Evolutionary conservation across 306 rosid genomes (phyloP).

Genomic region (Ochetophila trinervis): DNA sequence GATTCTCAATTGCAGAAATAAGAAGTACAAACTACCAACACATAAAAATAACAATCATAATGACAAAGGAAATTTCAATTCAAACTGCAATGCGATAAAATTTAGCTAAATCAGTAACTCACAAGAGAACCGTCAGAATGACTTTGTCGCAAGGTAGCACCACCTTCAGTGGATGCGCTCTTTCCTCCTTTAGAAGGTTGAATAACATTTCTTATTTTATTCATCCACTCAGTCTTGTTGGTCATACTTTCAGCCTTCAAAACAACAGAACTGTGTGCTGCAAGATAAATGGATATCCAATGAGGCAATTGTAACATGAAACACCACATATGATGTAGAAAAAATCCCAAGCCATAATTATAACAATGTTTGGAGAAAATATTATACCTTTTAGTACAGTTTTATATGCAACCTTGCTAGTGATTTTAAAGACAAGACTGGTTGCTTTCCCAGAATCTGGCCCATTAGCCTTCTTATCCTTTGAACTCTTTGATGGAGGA

Average conservation of each 20-base stretch:
- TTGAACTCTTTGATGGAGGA: constrained; percentile 71
- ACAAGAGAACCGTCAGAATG: constrained; percentile 96
- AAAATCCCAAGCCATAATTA: neutral
- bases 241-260: constrained; percentile 83
- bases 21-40: neutral
- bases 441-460: constrained; percentile 68
- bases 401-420: constrained; percentile 85
- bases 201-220: constrained; percentile 73
- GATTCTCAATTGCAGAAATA: neutral
- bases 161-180: constrained; percentile 65
- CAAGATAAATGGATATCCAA: constrained; percentile 25
- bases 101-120: constrained; percentile 23
- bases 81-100: neutral
- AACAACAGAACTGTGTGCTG: constrained; percentile 82
- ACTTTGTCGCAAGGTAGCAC: constrained; percentile 67
- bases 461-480: constrained; percentile 84
- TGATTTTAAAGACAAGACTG: constrained; percentile 77
- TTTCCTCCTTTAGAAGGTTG: constrained; percentile 74
- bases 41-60: neutral
- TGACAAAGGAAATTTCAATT: neutral
- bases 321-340: neutral
- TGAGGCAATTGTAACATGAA: neutral
- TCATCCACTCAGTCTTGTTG: constrained; percentile 86
- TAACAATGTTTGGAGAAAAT: constrained; percentile 8
- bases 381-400: constrained; percentile 79